Percentiles rank a stretch among this genome's conserved stretches.
Evolutionary conservation across 2,329 filamentous ascomycete species (phyloP).

Genomic region (Phaeosphaeria sp.): DNA sequence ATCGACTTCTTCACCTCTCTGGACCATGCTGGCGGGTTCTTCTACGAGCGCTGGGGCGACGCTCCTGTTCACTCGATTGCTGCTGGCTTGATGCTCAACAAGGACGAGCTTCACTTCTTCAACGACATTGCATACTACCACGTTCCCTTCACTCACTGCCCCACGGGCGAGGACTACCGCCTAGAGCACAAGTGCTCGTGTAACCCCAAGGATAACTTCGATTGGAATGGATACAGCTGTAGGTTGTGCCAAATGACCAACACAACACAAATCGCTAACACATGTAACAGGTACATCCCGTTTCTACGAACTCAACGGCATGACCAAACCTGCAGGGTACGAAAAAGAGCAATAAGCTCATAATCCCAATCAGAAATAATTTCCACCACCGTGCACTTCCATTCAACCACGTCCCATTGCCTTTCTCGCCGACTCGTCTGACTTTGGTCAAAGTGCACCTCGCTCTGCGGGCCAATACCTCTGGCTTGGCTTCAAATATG

Average conservation of each 20-base stretch:
- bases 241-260: slow-evolving; percentile 50
- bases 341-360: slow-evolving; percentile 66
- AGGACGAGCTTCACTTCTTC: slow-evolving; percentile 97
- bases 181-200: slow-evolving; percentile 90
- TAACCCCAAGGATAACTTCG: slow-evolving; percentile 96
- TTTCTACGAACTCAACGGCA: slow-evolving; percentile 82
- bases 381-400: slow-evolving; percentile 6
- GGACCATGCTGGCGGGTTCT: slow-evolving; percentile 93
- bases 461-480: slow-evolving; percentile 25
- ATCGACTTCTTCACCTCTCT: slow-evolving; percentile 88
- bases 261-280: slow-evolving; percentile 12
- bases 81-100: slow-evolving; percentile 83
- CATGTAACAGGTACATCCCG: slow-evolving; percentile 77
- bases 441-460: slow-evolving; percentile 40
- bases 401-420: background rate
- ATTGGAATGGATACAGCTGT: slow-evolving; percentile 99
- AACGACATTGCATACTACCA: slow-evolving; percentile 99
- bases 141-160: slow-evolving; percentile 97
- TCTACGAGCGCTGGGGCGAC: slow-evolving; percentile 98
- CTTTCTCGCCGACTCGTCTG: slow-evolving; percentile 28
- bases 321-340: slow-evolving; percentile 85
- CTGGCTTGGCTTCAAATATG: slow-evolving; percentile 27
- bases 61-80: slow-evolving; percentile 98
- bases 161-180: slow-evolving; percentile 83
- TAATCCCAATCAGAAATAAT: slow-evolving; percentile 14